Percentiles rank a stretch among this genome's conserved stretches.
Conservation (phyloP, 2,329 filamentous ascomycete species). For the Onygenales sp. region DNA sequence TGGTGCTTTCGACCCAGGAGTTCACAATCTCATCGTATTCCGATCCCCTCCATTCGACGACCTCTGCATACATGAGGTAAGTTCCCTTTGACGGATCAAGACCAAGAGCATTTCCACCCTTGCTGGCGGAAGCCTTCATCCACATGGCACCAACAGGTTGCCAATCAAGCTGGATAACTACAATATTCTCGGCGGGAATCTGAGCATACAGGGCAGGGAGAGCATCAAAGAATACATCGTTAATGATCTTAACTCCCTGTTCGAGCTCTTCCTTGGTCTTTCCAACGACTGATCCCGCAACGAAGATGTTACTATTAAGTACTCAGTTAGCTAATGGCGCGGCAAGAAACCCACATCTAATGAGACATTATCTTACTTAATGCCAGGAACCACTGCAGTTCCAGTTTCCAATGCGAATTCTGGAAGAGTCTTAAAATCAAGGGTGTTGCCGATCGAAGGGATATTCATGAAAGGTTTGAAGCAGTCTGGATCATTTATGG, state of each 20-base stretch:
- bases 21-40: constrained; percentile 19
- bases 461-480: constrained; percentile 29
- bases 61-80: constrained; percentile 32
- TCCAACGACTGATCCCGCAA: neutral
- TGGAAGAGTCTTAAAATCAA: constrained; percentile 27
- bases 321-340: neutral
- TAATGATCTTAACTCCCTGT: constrained; percentile 29
- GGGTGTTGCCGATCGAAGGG: constrained; percentile 22
- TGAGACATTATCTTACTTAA: constrained; percentile 28
- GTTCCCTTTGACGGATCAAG: constrained; percentile 18
- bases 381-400: constrained; percentile 22
- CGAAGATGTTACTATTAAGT: neutral
- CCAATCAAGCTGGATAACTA: constrained; percentile 32
- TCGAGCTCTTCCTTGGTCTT: constrained; percentile 18
- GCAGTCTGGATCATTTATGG: constrained; percentile 20
- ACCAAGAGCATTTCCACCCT: constrained; percentile 3
- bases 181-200: constrained; percentile 26
- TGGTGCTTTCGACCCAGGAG: constrained; percentile 23
- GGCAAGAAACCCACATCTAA: constrained; percentile 13
- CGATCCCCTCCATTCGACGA: constrained; percentile 18
- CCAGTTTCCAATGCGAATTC: constrained; percentile 25
- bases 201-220: constrained; percentile 29
- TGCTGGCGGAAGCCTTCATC: neutral
- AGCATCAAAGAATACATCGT: constrained; percentile 29
- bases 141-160: constrained; percentile 8